A percentile compares a stretch with the other conserved stretches of the same genome.
Conservation (phyloP, 495 filamentous ascomycete species). For the Letharia columbiana region DNA sequence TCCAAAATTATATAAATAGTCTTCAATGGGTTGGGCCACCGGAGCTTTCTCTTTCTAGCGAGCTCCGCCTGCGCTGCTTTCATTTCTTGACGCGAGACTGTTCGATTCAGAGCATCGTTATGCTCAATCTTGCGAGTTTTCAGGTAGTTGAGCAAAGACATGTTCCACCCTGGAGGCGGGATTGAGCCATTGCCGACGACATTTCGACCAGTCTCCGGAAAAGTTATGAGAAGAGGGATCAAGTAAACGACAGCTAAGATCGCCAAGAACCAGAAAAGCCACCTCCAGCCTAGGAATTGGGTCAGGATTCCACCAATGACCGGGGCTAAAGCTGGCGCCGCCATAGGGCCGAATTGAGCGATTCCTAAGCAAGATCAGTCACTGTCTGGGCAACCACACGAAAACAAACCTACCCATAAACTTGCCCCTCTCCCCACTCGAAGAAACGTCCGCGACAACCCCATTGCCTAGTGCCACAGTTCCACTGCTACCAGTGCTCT, state of each 20-base stretch:
- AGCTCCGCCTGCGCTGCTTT: slow-evolving; percentile 26
- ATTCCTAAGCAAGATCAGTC: slow-evolving; percentile 6
- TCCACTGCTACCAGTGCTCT: slow-evolving; percentile 44
- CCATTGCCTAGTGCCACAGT: slow-evolving; percentile 27
- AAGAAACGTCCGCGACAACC: slow-evolving; percentile 33
- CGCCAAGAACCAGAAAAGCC: slow-evolving; percentile 50
- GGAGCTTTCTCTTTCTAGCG: slow-evolving; percentile 39
- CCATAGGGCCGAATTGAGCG: slow-evolving; percentile 23
- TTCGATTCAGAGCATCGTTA: slow-evolving; percentile 19
- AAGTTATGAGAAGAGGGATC: slow-evolving; percentile 32
- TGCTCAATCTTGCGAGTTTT: slow-evolving; percentile 23
- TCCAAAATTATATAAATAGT: slow-evolving; percentile 53
- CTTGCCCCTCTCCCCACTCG: slow-evolving; percentile 29
- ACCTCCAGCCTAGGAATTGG: slow-evolving; percentile 44
- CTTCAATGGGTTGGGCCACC: slow-evolving; percentile 58
- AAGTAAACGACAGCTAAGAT: slow-evolving; percentile 42
- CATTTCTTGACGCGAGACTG: slow-evolving; percentile 25
- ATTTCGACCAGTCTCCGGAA: slow-evolving; percentile 49
- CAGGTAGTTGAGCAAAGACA: slow-evolving; percentile 36
- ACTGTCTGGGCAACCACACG: neutral
- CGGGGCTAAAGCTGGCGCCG: slow-evolving; percentile 39
- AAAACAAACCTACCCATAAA: slow-evolving; percentile 32
- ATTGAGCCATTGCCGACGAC: slow-evolving; percentile 45
- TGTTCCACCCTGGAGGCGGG: slow-evolving; percentile 29
- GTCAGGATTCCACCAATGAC: slow-evolving; percentile 48